Evolutionary conservation across 257 asterid genomes (phyloP).

Genomic region (Capsicum baccatum): DNA sequence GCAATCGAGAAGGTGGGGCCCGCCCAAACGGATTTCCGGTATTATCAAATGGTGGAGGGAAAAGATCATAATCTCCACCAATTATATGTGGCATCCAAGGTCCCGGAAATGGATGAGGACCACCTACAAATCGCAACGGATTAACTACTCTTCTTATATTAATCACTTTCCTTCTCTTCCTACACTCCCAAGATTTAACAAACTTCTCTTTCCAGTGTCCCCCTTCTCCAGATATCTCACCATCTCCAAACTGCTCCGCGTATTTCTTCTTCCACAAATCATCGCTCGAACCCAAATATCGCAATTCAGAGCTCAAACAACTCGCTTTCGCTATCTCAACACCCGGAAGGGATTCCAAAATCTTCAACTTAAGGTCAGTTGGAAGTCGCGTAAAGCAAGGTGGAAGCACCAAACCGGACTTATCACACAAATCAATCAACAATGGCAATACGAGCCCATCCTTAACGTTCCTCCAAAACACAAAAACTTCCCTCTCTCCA

Average conservation of each 20-base stretch:
- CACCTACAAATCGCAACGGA: conserved; percentile 16
- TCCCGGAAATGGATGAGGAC: conserved; percentile 33
- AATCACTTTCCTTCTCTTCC: conserved; percentile 36
- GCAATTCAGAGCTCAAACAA: conserved; percentile 63
- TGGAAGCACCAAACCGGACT: conserved; percentile 67
- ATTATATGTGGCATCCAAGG: conserved; percentile 42
- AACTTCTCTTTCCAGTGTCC: conserved; percentile 72
- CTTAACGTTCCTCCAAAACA: conserved; percentile 77
- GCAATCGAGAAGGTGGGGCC: conserved; percentile 16
- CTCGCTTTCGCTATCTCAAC: conserved; percentile 66
- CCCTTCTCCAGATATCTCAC: conserved; percentile 31
- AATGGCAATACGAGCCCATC: conserved; percentile 80
- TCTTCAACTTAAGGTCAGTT: conserved; percentile 72
- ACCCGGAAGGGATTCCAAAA: conserved; percentile 72
- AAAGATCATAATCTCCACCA: conserved; percentile 53
- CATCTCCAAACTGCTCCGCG: conserved; percentile 52
- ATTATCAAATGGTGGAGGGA: conserved; percentile 29
- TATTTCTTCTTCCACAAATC: conserved; percentile 80
- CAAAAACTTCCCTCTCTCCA: conserved; percentile 66
- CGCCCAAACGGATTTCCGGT: not conserved
- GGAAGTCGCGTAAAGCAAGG: conserved; percentile 83
- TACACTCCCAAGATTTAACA: conserved; percentile 45
- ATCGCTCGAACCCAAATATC: conserved; percentile 64
- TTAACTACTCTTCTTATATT: conserved; percentile 21
- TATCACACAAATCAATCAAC: conserved; percentile 80